phyloP scores from a whole-genome alignment of 2,329 filamentous ascomycete genomes.

The Gyromitra esculenta region DNA sequence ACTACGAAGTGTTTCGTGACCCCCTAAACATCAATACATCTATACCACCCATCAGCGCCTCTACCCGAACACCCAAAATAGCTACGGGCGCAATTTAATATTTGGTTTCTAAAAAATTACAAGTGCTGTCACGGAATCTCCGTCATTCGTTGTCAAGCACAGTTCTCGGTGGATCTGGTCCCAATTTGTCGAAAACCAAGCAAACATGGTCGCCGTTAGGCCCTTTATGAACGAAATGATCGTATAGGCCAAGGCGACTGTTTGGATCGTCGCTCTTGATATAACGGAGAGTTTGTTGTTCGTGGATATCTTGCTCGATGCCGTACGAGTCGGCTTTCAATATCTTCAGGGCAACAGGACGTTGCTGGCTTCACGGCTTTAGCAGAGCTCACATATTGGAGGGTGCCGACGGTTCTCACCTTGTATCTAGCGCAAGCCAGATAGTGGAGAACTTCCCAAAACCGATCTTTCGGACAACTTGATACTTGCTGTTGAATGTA shows the following conservation, averaged over 20 bases:
- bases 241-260: constrained; percentile 15
- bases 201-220: constrained; percentile 43
- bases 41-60: too few relatives aligned
- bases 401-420: neutral
- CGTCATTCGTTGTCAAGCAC: neutral
- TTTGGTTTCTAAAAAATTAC: neutral
- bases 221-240: constrained; percentile 38
- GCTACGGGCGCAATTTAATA: neutral
- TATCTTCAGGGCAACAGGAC: constrained; percentile 37
- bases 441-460: constrained; percentile 51
- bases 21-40: neutral
- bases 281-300: constrained; percentile 31
- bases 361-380: constrained; percentile 12
- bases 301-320: constrained; percentile 29
- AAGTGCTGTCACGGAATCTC: neutral
- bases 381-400: neutral
- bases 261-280: constrained; percentile 27
- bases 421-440: constrained; percentile 45
- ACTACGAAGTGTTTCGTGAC: neutral
- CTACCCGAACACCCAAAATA: neutral
- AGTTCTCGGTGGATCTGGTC: neutral
- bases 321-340: constrained; percentile 35
- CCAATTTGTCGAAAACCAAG: constrained; percentile 36
- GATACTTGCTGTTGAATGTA: constrained; percentile 49
- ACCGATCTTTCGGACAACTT: constrained; percentile 47